These are phyloP conservation scores for Butyriboletus appendiculatus DNA, from an alignment of 1,284 basidiomycete species.

Conservation along the genomic window DNA sequence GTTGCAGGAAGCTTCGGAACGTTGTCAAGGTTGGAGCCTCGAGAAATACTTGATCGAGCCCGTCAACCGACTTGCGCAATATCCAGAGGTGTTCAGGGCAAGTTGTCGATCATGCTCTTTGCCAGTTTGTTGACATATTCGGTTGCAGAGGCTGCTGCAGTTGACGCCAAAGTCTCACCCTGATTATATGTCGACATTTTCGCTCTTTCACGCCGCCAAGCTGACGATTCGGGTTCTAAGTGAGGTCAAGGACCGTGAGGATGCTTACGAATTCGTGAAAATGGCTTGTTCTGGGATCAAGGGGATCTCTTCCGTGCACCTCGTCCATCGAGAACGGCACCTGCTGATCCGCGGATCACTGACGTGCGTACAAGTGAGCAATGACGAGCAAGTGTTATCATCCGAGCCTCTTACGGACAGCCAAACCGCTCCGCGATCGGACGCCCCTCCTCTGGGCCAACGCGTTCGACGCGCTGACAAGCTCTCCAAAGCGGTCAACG, in stretches of 20 bases:
- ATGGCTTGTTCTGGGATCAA: slow-evolving; percentile 59
- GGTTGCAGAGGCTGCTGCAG: slow-evolving; percentile 57
- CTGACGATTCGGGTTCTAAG: slow-evolving; percentile 73
- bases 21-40: slow-evolving; percentile 62
- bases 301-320: slow-evolving; percentile 51
- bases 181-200: slow-evolving; percentile 67
- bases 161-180: slow-evolving; percentile 68
- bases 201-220: slow-evolving; percentile 66
- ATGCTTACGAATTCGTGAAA: slow-evolving; percentile 76
- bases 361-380: slow-evolving; percentile 33
- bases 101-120: slow-evolving; percentile 30
- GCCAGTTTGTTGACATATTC: slow-evolving; percentile 10
- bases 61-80: slow-evolving; percentile 69
- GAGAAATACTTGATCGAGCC: slow-evolving; percentile 75
- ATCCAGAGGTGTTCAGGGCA: slow-evolving; percentile 76
- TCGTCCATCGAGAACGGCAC: slow-evolving; percentile 71
- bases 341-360: slow-evolving; percentile 71
- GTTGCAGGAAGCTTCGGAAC: slow-evolving; percentile 61
- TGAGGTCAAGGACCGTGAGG: slow-evolving; percentile 82
- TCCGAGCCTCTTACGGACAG: background rate
- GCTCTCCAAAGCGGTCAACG: slow-evolving; percentile 31
- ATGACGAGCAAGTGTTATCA: slow-evolving; percentile 9
- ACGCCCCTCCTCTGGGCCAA: background rate
- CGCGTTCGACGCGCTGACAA: slow-evolving; percentile 20
- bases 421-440: slow-evolving; percentile 1